Base-by-base conservation (phyloP, 2,329 filamentous ascomycete genomes). In the Xylariaceae sp. region DNA sequence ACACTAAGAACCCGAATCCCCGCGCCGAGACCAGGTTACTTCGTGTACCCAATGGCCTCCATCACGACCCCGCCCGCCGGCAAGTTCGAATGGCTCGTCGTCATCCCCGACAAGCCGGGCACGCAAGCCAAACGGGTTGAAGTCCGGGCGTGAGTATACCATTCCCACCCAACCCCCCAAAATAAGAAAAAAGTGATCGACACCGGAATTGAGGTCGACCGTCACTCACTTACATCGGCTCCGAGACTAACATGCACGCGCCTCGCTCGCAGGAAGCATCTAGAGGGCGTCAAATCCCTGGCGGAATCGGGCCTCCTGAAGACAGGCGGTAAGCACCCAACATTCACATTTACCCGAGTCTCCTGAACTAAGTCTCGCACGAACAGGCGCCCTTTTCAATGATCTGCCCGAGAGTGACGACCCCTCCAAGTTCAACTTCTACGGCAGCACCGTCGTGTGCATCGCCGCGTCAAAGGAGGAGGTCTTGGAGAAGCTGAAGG, bases 361-460 rank as follows among this genome's bases (percentile, higher is more conserved):
- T 16, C 29, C 41, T n/a, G 18, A 37, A 5, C 30, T 22, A 39
- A 36, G 46, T 34, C 6, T n/a, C 9, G 18, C 29, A 26, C 10
- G 41, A 22, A 53, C 21, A 68, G 88, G 88, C 40, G 87, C 86
- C 19, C 74, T 86, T 49, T 74, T 92, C 7, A 79, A 87, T 40
- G 78, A 82, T 8, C 76, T 87, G 34, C 86, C 88, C 32, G 75
- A 80, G 5, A 81, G 86, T 54, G 78, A 86, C 21, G 73, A 80
- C 48, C 69, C 77, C 9, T 71, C 74, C 4, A 80, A 78, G 18
- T 80, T 60, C 45, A 83, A 87, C 67, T 90, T 94, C 73, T 81
- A 83, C 59, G 90, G 89, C 40, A 90, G 86, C 68, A 81, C 84
- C 16, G 73, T 94, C 65, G 76, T 95, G 26, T 75, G 82, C 37